Evolutionary conservation across 2,329 filamentous ascomycete genomes (phyloP), one percentile per base, ranked within the genome.

Genomic region (Diplodia seriata): DNA sequence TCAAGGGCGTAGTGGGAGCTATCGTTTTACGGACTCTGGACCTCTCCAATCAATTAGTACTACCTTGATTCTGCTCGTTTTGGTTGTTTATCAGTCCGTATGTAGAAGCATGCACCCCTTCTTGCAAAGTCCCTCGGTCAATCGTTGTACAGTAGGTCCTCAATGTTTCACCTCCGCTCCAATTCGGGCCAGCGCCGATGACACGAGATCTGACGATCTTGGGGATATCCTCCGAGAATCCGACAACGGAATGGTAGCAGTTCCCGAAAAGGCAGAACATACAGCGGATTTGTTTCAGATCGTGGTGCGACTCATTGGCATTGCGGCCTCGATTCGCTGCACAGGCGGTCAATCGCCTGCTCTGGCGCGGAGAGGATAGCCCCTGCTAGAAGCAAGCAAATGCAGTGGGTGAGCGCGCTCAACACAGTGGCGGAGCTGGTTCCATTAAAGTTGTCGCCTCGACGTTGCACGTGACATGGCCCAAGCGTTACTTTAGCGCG

Each of bases 31-130:
- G 20, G 8, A 23, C 38, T 38, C 43, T 51, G 26, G 7, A 53
- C 31, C 53, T 63, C 59, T 63, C 59, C 59, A 63, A 63, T 63
- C 59, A 63, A 63, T 63, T n/a, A 38, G 59, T 63, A 40, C 59
- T 2, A 63, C 47, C 36, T 33, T 18, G 40, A 18, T 62, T 6
- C 5, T 56, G 7, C 33, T 18, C 26, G 31, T 20, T 59, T 23
- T 29, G 38, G 14, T 29, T n/a, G 29, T 26, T 47, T 47, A 23
- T 47, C 29, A 4, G 38, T 20, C 29, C 33, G 33, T 47, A n/a
- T 55, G 31, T 38, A 23, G 54, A 40, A 40, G 33, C 8, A n/a
- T 20, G 20, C 38, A 11, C 18, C 53, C 56, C 23, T 61, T 61
- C 20, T 50, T 40, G 23, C 7, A 62, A 43, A 12, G 15, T 29